These are phyloP conservation scores for Thermochaetoides dissita DNA, from an alignment of 2,329 filamentous ascomycete species.

Conservation along the genomic window DNA sequence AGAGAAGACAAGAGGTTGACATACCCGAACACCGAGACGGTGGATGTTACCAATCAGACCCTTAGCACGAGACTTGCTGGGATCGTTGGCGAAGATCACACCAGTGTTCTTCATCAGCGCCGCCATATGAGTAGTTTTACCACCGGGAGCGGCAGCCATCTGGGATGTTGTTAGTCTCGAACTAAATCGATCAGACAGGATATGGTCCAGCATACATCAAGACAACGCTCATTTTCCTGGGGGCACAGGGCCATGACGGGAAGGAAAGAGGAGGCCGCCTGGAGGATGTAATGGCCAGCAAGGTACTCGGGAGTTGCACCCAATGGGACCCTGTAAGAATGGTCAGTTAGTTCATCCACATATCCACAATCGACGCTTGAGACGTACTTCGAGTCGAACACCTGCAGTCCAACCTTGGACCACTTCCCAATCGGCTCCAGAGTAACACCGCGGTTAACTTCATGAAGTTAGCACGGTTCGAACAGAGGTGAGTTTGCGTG, in stretches of 20 bases:
- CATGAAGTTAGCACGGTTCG: neutral
- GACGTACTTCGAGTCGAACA: slow-evolving; percentile 65
- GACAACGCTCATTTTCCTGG: slow-evolving; percentile 78
- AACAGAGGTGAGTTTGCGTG: neutral
- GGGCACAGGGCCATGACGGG: slow-evolving; percentile 95
- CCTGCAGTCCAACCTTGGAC: slow-evolving; percentile 93
- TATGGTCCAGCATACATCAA: slow-evolving; percentile 38
- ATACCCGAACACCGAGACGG: slow-evolving; percentile 63
- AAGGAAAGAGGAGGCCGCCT: slow-evolving; percentile 91
- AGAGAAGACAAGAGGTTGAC: neutral
- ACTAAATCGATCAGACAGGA: neutral
- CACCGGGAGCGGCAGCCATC: slow-evolving; percentile 88
- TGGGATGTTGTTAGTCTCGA: slow-evolving; percentile 22
- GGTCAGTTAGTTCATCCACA: neutral
- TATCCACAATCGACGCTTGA: too few relatives aligned
- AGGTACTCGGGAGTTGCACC: slow-evolving; percentile 96
- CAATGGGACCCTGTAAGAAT: slow-evolving; percentile 42
- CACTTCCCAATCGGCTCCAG: slow-evolving; percentile 96
- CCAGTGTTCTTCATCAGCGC: slow-evolving; percentile 97
- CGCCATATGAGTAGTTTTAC: slow-evolving; percentile 93
- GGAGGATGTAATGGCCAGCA: slow-evolving; percentile 92
- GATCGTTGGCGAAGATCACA: slow-evolving; percentile 90
- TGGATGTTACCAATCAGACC: slow-evolving; percentile 97
- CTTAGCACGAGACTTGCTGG: slow-evolving; percentile 83
- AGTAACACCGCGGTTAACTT: slow-evolving; percentile 80